Conservation (phyloP, 1,284 basidiomycete genomes). For the Thecaphora thlaspeos region DNA sequence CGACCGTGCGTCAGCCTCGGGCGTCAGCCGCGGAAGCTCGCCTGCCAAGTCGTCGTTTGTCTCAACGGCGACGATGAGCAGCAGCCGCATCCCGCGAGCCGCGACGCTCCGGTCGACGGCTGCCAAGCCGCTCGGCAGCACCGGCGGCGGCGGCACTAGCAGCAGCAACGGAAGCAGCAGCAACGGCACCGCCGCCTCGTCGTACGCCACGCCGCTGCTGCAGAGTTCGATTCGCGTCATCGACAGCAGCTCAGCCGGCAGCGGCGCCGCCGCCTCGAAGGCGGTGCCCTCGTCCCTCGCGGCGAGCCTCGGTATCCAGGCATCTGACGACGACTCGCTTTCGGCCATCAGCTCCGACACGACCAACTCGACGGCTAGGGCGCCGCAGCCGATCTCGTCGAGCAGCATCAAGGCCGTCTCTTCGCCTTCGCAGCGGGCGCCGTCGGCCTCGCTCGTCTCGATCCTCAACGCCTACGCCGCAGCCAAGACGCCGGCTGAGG, state of each 20-base stretch:
- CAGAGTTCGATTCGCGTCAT: background rate
- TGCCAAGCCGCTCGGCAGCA: conserved; percentile 1
- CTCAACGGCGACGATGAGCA: conserved; percentile 3
- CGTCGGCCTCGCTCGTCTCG: conserved; percentile 34
- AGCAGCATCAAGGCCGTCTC: background rate
- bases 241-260: background rate
- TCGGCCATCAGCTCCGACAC: conserved; percentile 28
- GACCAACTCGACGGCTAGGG: conserved; percentile 10
- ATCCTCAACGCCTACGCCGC: conserved; percentile 50
- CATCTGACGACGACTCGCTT: conserved; percentile 22
- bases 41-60: background rate
- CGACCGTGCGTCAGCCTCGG: no score
- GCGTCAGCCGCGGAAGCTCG: background rate
- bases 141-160: conserved; percentile 3
- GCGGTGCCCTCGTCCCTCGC: conserved; percentile 43
- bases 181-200: conserved; percentile 16
- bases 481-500: conserved; percentile 49
- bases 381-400: conserved; percentile 4
- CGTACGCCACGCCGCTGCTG: conserved; percentile 4
- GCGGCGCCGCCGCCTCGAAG: conserved; percentile 31
- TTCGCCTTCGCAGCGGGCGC: conserved; percentile 8
- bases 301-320: conserved; percentile 43
- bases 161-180: conserved; percentile 7
- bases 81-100: conserved; percentile 44
- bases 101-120: conserved; percentile 21